phyloP scores from a whole-genome alignment of 495 filamentous ascomycete species.

The Annulohypoxylon moriforme region DNA sequence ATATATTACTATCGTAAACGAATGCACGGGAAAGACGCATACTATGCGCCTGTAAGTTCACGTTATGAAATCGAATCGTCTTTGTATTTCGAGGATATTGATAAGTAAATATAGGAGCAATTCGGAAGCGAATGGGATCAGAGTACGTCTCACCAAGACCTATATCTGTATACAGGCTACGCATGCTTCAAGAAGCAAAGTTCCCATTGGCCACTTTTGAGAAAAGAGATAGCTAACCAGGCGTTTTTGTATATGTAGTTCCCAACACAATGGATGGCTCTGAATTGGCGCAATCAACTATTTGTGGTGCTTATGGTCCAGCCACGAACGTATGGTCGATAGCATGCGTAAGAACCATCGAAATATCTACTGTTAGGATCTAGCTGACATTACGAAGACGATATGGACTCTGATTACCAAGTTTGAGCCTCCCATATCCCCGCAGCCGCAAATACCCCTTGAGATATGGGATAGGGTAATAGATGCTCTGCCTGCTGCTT shows the following conservation, averaged over 20 bases:
- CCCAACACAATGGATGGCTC: background rate
- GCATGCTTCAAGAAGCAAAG: background rate
- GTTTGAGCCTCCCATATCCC: background rate
- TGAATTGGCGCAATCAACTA: constrained; percentile 9
- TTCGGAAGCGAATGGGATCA: constrained; percentile 40
- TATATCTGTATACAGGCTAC: background rate
- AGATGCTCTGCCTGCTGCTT: background rate
- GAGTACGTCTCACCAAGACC: constrained; percentile 4
- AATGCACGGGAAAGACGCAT: background rate
- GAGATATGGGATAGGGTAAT: background rate
- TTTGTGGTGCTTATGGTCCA: constrained; percentile 30
- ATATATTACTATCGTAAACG: constrained; percentile 3
- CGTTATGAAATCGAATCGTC: background rate
- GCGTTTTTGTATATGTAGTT: too few relatives aligned
- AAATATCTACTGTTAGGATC: background rate
- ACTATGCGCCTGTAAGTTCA: constrained; percentile 31
- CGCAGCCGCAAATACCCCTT: constrained; percentile 28
- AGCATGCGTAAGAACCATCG: constrained; percentile 25
- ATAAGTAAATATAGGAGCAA: constrained; percentile 26
- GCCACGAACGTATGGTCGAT: constrained; percentile 41
- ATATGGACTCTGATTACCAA: constrained; percentile 43
- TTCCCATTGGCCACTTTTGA: background rate
- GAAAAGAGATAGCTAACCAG: constrained; percentile 4
- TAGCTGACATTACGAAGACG: constrained; percentile 26
- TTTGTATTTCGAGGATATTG: background rate